Evolutionary conservation across 1,284 basidiomycete species (phyloP), one percentile per base, ranked within the genome.

Genomic region (Meira nashicola): DNA sequence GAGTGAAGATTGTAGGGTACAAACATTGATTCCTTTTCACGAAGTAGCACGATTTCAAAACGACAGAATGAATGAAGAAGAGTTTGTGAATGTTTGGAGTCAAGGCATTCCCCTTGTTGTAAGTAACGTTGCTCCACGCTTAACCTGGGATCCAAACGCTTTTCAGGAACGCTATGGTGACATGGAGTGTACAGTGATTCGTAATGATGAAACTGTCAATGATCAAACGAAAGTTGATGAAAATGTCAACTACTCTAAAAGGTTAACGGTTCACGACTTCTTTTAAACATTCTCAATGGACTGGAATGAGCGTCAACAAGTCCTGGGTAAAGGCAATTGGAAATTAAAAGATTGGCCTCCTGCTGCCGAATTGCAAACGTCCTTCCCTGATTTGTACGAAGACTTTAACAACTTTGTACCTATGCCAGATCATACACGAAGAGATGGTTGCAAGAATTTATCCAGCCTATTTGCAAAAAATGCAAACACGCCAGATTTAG

Each of bases 341-440:
- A 93, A 93, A 80, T 80, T 95, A 68, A 92, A 94, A 86, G 93
- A 97, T 78, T 96, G 92, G 92, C 93, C 93, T 1, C 84, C 88
- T 0, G 87, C 87, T 1, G 83, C 85, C 2, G 90, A 93, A 63
- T 94, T 96, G 79, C 87, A 87, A 70, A 82, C 83, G 1, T 84
- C 85, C 4, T 92, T 92, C 71, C 92, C 92, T 0, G 86, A 88
- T 62, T 81, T 95, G n/a, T 95, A 87, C 73, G 83, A 87, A 19
- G 93, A 95, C 73, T 95, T 95, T 74, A 86, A 84, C 65, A 80
- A 83, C 14, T 86, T 86, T 1, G 86, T 95, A 1, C 93, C 93
- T 0, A 86, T 91, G 0, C 91, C 91, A 0, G 88, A 88, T 74
- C 92, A 89, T 73, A 89, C 92, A 15, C 83, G 91, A 38, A 85